phyloP scores from a whole-genome alignment of 2,329 filamentous ascomycete genomes.

The Stromatinia cepivora region DNA sequence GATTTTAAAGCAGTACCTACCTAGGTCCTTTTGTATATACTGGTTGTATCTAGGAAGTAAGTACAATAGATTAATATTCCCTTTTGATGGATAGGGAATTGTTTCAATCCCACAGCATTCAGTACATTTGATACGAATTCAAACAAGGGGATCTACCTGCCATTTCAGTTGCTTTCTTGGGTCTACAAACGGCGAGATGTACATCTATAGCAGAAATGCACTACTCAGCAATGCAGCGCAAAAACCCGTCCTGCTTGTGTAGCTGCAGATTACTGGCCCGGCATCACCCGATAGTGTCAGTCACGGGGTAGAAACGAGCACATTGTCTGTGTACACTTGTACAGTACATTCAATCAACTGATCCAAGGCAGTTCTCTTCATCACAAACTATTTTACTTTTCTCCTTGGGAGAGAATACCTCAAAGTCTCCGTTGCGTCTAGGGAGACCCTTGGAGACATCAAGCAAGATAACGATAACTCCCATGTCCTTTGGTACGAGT shows the following conservation, averaged over 20 bases:
- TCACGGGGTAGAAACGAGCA: not conserved
- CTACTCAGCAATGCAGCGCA: slow-evolving; percentile 1
- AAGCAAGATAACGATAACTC: not conserved
- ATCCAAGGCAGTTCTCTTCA: not conserved
- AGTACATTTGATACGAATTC: not conserved
- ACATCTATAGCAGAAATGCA: not conserved
- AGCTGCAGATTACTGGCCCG: not conserved
- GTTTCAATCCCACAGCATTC: not conserved
- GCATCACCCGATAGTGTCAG: slow-evolving; percentile 4
- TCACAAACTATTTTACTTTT: not conserved
- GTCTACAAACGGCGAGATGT: not conserved
- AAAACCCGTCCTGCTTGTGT: not conserved
- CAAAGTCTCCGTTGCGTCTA: not conserved
- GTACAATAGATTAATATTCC: not conserved
- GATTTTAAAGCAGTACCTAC: not conserved
- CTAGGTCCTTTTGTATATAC: not conserved
- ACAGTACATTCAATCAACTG: slow-evolving; percentile 4
- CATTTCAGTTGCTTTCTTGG: not conserved
- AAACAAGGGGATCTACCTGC: not conserved
- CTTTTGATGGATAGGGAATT: not conserved
- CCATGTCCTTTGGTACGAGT: not conserved
- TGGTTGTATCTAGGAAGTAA: not conserved
- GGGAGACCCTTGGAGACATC: not conserved
- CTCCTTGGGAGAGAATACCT: not conserved
- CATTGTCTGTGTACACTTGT: not conserved